Percentiles rank a stretch among this genome's conserved stretches.
These are phyloP conservation scores for Trichoderma sp. DNA, from an alignment of 2,329 filamentous ascomycete species.

Conservation along the genomic window DNA sequence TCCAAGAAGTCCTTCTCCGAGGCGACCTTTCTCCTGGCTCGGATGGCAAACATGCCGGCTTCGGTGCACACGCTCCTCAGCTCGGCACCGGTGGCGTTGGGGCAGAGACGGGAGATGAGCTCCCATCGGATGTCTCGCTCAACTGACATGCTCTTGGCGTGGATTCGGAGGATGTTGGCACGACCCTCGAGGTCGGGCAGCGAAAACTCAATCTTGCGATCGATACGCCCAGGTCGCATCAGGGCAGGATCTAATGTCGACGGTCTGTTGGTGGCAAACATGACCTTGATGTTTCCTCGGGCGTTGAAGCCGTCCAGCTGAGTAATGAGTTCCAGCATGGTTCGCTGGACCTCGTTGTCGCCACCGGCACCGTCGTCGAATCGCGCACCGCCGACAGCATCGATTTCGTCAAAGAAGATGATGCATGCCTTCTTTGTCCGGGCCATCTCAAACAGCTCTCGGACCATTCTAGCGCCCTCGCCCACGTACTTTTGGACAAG, in stretches of 20 bases:
- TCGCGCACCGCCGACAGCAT: slow-evolving; percentile 90
- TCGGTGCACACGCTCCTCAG: slow-evolving; percentile 95
- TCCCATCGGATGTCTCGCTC: slow-evolving; percentile 99
- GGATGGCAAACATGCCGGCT: slow-evolving; percentile 97
- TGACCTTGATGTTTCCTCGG: slow-evolving; percentile 97
- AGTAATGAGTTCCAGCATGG: slow-evolving; percentile 96
- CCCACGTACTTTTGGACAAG: slow-evolving; percentile 98
- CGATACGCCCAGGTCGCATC: slow-evolving; percentile 95
- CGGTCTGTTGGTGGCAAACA: slow-evolving; percentile 97
- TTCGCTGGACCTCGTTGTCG: slow-evolving; percentile 96
- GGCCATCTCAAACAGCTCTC: slow-evolving; percentile 98
- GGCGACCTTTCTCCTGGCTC: slow-evolving; percentile 91
- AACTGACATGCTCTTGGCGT: slow-evolving; percentile 99
- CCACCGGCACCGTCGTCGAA: slow-evolving; percentile 96
- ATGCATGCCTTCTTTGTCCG: slow-evolving; percentile 99
- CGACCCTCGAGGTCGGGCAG: slow-evolving; percentile 95
- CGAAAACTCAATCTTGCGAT: slow-evolving; percentile 98
- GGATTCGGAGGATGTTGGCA: slow-evolving; percentile 95
- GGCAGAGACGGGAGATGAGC: slow-evolving; percentile 92
- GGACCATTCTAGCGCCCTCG: slow-evolving; percentile 96
- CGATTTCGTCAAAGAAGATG: slow-evolving; percentile 96
- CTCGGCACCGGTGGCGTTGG: slow-evolving; percentile 95
- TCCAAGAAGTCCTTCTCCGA: slow-evolving; percentile 98
- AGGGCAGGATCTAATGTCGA: slow-evolving; percentile 94
- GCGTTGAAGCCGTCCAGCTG: slow-evolving; percentile 96